phyloP scores from a whole-genome alignment of 495 filamentous ascomycete species.

The Cudoniella acicularis region DNA sequence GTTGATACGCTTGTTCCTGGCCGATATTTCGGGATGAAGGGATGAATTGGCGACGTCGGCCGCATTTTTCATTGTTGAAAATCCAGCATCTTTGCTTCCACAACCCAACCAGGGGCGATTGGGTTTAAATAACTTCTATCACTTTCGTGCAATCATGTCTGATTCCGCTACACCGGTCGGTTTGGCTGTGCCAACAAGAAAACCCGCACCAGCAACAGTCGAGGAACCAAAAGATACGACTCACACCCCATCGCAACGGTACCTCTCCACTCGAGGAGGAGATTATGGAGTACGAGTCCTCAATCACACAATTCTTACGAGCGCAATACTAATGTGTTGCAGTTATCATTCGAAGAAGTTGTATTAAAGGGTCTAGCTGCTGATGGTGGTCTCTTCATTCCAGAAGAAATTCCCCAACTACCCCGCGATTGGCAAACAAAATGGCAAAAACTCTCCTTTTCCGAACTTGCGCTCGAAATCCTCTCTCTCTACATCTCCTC shows the following conservation, averaged over 20 bases:
- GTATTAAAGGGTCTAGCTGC: conserved; percentile 87
- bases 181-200: conserved; percentile 17
- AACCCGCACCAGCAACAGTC: conserved; percentile 5
- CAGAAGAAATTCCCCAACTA: conserved; percentile 70
- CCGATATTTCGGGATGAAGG: background rate
- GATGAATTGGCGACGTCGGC: background rate
- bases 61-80: background rate
- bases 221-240: conserved; percentile 25
- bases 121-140: background rate
- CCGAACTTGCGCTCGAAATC: conserved; percentile 73
- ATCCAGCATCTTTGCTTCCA: background rate
- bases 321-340: conserved; percentile 16
- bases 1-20: background rate
- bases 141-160: conserved; percentile 7
- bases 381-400: conserved; percentile 88
- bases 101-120: background rate
- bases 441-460: conserved; percentile 75
- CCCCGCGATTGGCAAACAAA: conserved; percentile 57
- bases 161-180: conserved; percentile 18
- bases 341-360: conserved; percentile 89
- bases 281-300: conserved; percentile 62
- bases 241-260: conserved; percentile 67
- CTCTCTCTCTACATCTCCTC: conserved; percentile 77
- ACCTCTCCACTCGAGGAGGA: conserved; percentile 76
- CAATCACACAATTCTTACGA: background rate